phyloP scores from a whole-genome alignment of 805 yeast species.

The Kuraishia molischiana region DNA sequence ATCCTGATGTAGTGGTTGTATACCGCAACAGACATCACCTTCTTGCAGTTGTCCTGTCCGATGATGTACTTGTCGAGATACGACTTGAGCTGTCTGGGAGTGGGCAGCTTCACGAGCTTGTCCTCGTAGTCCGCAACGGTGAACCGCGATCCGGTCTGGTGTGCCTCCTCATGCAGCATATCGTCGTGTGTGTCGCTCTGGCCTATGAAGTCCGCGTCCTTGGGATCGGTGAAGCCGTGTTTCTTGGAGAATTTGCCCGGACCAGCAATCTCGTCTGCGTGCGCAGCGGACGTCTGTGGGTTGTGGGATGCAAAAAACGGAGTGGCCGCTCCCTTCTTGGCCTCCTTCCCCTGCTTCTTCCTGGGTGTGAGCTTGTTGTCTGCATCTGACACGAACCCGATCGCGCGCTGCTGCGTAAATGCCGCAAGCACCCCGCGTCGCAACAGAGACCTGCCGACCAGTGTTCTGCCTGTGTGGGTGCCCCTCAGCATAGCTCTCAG shows the following conservation, averaged over 20 bases:
- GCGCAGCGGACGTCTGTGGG: not conserved
- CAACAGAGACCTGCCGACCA: too few relatives aligned
- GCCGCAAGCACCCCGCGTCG: too few relatives aligned
- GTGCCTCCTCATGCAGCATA: not conserved
- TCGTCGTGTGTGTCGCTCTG: not conserved
- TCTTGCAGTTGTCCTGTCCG: conserved; percentile 48
- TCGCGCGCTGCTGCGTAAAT: too few relatives aligned
- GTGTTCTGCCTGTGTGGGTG: too few relatives aligned
- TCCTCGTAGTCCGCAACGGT: not conserved
- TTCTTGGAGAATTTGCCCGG: conserved; percentile 4
- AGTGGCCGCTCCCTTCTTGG: too few relatives aligned
- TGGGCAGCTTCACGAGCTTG: conserved; percentile 22
- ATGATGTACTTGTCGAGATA: conserved; percentile 41
- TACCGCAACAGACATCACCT: conserved; percentile 51
- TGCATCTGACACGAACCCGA: too few relatives aligned
- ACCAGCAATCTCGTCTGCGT: not conserved
- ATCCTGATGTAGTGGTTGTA: conserved; percentile 46
- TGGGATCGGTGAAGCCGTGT: conserved; percentile 1
- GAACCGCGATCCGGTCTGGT: not conserved
- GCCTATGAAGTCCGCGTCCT: not conserved
- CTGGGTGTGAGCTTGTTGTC: too few relatives aligned
- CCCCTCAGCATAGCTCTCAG: too few relatives aligned
- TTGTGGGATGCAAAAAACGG: not conserved
- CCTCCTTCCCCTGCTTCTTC: too few relatives aligned
- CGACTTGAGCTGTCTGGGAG: conserved; percentile 35